Base-by-base conservation (phyloP, 1,139 yeast species). In the Kurtzmaniella natalensis region DNA sequence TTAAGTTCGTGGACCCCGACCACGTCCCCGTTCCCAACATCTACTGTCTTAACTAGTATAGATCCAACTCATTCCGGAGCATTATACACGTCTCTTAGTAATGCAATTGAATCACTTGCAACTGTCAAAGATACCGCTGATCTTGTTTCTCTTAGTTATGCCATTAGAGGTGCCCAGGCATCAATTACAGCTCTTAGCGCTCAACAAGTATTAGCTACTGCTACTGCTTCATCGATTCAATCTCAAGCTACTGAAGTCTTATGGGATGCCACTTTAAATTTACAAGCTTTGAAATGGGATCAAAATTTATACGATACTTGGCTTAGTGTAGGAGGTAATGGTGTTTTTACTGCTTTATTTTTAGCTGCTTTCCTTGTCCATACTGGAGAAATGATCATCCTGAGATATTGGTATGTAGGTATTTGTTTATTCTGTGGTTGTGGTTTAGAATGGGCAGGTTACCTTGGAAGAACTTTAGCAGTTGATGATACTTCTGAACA, bases 111-210 rank as follows among this genome's bases (percentile, higher is more conserved):
- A 17, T 43, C 41, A 8, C 38, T 42, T 3, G 26, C 45, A 7
- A 40, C 53, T 5, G 50, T 38, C 5, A 42, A 46, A 3, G 32
- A 26, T 1, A 28, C 32, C 10, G 39, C 35, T 3, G 39, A 37
- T 16, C 36, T 53, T 13, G 22, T 45, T 2, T 44, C 41, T 8
- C 46, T 53, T 7, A 58, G 66, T 1, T 42, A 51, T 37, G 45
- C 44, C 7, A 43, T 55, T 5, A 45, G 71, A 31, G 72, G 70
- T 1, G 70, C 65, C 2, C 45, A 59, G 42, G 71, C 70, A 0
- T 61, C 71, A 4, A 43, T 63, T 26, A 51, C 63, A 3, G 56
- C 62, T 16, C 45, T 65, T 22, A 44, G 55, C 4, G 68, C 68
- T 3, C 55, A 65, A 31, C 34, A 49, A n/a, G 58, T 58, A 3